Evolutionary conservation across 345 rosid species (phyloP), one percentile per base, ranked within the genome.

Genomic region (Anastatica hierochuntica): DNA sequence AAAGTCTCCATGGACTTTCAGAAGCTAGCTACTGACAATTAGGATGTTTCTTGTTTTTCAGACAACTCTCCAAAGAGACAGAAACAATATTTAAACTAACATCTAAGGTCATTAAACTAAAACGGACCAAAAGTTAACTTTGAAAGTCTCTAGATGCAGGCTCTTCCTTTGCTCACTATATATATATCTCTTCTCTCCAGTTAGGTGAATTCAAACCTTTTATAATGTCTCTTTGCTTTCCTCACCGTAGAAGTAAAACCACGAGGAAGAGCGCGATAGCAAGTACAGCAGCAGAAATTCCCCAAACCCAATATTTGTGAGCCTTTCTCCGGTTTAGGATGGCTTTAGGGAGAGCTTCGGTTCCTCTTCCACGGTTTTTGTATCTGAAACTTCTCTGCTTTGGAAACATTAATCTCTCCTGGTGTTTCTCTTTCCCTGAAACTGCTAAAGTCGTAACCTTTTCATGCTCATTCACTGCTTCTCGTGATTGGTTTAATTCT

Each of bases 301-400:
- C 88, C 80, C 82, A 83, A 33, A 71, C 43, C 96, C 86, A 83
- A 60, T 84, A 79, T 41, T 13, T 67, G 60, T 77, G 80, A 5
- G 86, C 62, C 73, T 58, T 88, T 63, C 80, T 83, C 46, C 78
- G 74, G 83, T 73, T 85, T 66, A 77, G 49, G 46, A 83, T 76
- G 31, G 76, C 83, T 67, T 77, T 94, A 5, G 95, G 94, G 37
- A 80, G 69, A 3, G 84, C 68, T 41, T 82, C 88, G 0, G 75
- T 40, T 21, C 74, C 95, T 58, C 73, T 79, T 12, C 74, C 37
- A 8, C 82, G 75, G 66, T 67, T 56, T 58, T 84, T 80, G 62
- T 66, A 21, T 68, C 80, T 76, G 18, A 71, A 15, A 10, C 71
- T 30, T 15, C 45, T 78, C 73, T 79, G 83, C 71, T 76, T 82